phyloP scores from a whole-genome alignment of 495 filamentous ascomycete species.

The Xanthoparmelia taractica region DNA sequence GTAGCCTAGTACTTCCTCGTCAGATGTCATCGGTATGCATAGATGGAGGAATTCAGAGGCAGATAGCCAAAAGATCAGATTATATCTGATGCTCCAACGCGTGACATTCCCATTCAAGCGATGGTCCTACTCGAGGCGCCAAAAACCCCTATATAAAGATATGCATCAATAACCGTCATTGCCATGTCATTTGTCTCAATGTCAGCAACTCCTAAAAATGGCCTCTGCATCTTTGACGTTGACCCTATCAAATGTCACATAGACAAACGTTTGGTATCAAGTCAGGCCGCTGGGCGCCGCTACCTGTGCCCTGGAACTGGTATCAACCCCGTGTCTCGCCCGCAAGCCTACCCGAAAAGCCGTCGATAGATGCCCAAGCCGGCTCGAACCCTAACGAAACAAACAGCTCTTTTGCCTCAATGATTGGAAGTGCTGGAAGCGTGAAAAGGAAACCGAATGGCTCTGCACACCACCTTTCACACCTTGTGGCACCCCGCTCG shows the following conservation, averaged over 20 bases:
- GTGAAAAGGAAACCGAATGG: not conserved
- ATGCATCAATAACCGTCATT: too few species aligned
- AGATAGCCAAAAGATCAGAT: not conserved
- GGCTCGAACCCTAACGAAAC: not conserved
- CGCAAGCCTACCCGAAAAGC: constrained; percentile 7
- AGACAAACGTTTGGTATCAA: not conserved
- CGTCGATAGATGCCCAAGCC: constrained; percentile 2
- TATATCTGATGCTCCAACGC: not conserved
- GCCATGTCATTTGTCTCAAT: not conserved
- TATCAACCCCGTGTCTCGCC: not conserved
- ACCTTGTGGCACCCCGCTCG: not conserved
- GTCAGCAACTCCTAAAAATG: not conserved
- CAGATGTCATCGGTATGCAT: not conserved
- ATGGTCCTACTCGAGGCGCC: not conserved
- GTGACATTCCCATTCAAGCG: not conserved
- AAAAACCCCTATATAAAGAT: not conserved
- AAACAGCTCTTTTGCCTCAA: not conserved
- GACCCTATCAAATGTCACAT: not conserved
- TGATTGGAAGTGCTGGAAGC: not conserved
- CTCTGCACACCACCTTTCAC: not conserved
- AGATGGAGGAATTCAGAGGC: not conserved
- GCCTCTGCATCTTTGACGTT: not conserved
- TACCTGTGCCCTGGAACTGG: constrained; percentile 4
- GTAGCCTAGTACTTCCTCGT: not conserved
- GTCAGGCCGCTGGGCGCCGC: constrained; percentile 1